These are phyloP conservation scores for Phoma herbarum DNA, from an alignment of 2,329 filamentous ascomycete genomes.

Conservation along the genomic window DNA sequence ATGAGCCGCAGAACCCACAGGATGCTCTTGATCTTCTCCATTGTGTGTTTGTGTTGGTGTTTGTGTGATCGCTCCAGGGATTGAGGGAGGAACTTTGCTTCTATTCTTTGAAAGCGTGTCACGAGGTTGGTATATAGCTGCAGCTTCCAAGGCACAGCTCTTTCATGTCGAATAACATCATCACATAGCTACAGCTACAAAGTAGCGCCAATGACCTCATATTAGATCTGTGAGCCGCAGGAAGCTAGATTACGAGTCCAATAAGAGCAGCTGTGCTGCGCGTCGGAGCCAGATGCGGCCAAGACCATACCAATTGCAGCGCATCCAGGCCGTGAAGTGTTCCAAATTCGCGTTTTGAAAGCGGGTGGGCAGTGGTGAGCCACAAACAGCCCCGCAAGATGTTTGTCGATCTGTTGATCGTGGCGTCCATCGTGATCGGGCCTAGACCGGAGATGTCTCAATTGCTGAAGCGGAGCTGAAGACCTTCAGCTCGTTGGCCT, in stretches of 20 bases:
- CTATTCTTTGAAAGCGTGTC: constrained; percentile 6
- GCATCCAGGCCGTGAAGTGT: not conserved
- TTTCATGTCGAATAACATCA: constrained; percentile 26
- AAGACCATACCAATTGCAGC: constrained; percentile 26
- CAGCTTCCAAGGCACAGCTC: constrained; percentile 38
- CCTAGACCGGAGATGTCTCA: not conserved
- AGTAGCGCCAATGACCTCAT: constrained; percentile 23
- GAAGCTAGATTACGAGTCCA: constrained; percentile 30
- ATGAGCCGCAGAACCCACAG: constrained; percentile 42
- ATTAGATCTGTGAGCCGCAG: constrained; percentile 19
- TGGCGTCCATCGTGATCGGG: not conserved
- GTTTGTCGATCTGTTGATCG: constrained; percentile 3
- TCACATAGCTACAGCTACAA: constrained; percentile 23
- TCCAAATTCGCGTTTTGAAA: constrained; percentile 8
- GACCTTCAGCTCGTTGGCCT: not conserved
- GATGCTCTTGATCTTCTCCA: constrained; percentile 58
- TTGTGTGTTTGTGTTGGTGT: constrained; percentile 29
- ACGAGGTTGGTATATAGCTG: constrained; percentile 7
- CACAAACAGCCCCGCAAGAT: constrained; percentile 13
- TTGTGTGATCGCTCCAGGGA: constrained; percentile 23
- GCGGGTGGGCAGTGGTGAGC: constrained; percentile 7
- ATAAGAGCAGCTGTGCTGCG: constrained; percentile 19
- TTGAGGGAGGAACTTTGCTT: constrained; percentile 10
- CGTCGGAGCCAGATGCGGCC: constrained; percentile 22
- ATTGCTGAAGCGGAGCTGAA: not conserved